Base-by-base conservation (phyloP, 208 protist genomes). In the Trypanosoma melophagium region DNA sequence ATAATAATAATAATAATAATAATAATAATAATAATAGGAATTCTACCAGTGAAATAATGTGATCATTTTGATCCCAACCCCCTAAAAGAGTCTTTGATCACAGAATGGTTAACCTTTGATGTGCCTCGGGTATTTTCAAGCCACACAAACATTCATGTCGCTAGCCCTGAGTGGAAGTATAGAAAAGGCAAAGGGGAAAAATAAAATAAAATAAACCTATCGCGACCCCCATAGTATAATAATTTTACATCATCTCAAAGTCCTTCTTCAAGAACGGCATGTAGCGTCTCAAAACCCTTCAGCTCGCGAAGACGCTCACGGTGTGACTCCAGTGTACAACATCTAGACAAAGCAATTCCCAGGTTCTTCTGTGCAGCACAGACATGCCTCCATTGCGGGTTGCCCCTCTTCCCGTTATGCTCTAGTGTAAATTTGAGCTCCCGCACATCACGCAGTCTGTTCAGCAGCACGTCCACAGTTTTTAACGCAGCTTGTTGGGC, bases 271-370 rank as follows among this genome's bases (percentile, higher is more conserved):
- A 68, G 63, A n/a, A 81, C 44, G 9, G 79, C 79, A 52, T 70
- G 53, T 45, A 84, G 68, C 14, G 79, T 84, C 60, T 84, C 79
- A 44, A 84, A 77, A 16, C 79, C 79, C 55, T 75, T 81, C 24
- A 84, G 42, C 25, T 78, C 70, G 12, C 75, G 79, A 40, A 84
- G 60, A 28, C 70, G 65, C 24, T 80, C 69, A 21, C 65, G 52
- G 35, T 81, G 62, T n/a, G 72, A 68, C 53, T 77, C 71, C 53
- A 60, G 58, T 3, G 58, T 40, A 40, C 70, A 79, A 24, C 74
- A 69, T 2, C 52, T 71, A 14, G 74, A 77, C 13, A 84, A 49
- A n/a, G 74, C 62, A 31, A 84, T 81, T 12, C 60, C 61, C 31
- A 84, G 25, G 44, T 84, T 84, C 61, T 81, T 80, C 45, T 77